phyloP scores from a whole-genome alignment of 2,329 filamentous ascomycete species.

The Rhexocercosporidium sp. region DNA sequence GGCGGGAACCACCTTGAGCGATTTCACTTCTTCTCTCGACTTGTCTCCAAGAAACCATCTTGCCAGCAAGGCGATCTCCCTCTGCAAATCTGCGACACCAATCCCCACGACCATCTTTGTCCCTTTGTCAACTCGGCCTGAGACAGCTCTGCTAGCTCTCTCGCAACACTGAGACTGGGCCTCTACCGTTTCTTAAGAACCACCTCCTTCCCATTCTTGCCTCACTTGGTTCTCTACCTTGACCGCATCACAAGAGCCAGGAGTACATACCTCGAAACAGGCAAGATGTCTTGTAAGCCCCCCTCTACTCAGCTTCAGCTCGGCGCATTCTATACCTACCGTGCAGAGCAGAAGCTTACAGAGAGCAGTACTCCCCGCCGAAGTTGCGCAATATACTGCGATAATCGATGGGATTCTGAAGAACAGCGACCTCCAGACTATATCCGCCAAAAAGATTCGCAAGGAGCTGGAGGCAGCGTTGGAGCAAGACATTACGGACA shows the following conservation, averaged over 20 bases:
- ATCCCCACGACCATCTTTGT: background rate
- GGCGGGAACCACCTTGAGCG: background rate
- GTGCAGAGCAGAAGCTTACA: conserved; percentile 13
- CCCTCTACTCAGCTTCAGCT: background rate
- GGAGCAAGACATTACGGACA: conserved; percentile 43
- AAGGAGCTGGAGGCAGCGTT: conserved; percentile 41
- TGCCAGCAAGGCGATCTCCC: background rate
- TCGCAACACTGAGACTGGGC: background rate
- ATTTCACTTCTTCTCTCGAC: background rate
- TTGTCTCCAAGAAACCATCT: background rate
- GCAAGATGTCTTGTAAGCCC: conserved; percentile 34
- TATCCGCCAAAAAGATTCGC: conserved; percentile 47
- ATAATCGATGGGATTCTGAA: conserved; percentile 47
- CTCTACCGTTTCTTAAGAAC: conserved; percentile 1
- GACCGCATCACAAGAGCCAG: background rate
- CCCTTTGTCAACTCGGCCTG: background rate
- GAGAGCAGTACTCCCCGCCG: conserved; percentile 37
- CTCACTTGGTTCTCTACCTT: background rate
- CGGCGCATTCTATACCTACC: background rate
- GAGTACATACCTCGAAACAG: background rate
- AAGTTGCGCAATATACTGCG: conserved; percentile 42
- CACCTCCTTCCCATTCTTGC: background rate
- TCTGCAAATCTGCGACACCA: background rate
- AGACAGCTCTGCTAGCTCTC: background rate
- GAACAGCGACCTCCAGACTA: conserved; percentile 43